Percentiles rank a stretch among this genome's conserved stretches.
Conservation (phyloP, 2,329 filamentous ascomycete genomes). For the Raffaelea deltoideospora region DNA sequence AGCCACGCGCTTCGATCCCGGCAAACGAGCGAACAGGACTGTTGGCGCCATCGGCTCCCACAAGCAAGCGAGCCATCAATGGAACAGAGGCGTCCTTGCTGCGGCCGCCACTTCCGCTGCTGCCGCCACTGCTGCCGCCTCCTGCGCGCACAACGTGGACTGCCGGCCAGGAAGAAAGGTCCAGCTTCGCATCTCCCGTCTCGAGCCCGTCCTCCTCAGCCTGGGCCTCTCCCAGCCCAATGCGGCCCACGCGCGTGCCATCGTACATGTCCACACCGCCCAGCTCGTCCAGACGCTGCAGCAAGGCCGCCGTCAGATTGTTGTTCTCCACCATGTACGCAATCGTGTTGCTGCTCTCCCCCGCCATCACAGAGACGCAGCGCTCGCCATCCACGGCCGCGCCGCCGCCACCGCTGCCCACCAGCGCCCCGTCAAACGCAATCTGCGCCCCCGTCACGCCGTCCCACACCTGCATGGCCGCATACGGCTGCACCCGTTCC, state of each 20-base stretch:
- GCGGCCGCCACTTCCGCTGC: constrained; percentile 29
- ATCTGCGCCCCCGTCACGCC: constrained; percentile 77
- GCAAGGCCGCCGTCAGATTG: constrained; percentile 68
- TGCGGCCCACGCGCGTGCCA: constrained; percentile 63
- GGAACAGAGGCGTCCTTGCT: too few species aligned
- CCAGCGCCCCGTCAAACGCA: constrained; percentile 62
- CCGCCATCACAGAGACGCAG: too few species aligned
- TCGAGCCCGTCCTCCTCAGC: neutral
- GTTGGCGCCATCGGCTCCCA: constrained; percentile 90
- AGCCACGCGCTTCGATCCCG: constrained; percentile 70
- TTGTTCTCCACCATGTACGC: constrained; percentile 96
- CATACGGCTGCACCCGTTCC: constrained; percentile 68
- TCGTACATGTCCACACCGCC: constrained; percentile 58
- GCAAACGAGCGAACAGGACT: constrained; percentile 85
- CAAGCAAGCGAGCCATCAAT: constrained; percentile 67
- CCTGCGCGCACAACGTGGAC: constrained; percentile 45
- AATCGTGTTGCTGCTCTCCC: constrained; percentile 40
- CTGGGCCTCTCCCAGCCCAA: constrained; percentile 44
- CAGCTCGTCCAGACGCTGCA: constrained; percentile 56
- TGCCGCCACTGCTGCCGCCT: neutral
- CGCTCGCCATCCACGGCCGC: constrained; percentile 9
- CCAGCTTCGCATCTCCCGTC: constrained; percentile 23
- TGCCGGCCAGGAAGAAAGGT: constrained; percentile 79
- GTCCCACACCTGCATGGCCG: constrained; percentile 98
- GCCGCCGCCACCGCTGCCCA: constrained; percentile 24